Base-by-base conservation (phyloP, 1,139 yeast genomes). In the Lodderomyces orthopsilosis region DNA sequence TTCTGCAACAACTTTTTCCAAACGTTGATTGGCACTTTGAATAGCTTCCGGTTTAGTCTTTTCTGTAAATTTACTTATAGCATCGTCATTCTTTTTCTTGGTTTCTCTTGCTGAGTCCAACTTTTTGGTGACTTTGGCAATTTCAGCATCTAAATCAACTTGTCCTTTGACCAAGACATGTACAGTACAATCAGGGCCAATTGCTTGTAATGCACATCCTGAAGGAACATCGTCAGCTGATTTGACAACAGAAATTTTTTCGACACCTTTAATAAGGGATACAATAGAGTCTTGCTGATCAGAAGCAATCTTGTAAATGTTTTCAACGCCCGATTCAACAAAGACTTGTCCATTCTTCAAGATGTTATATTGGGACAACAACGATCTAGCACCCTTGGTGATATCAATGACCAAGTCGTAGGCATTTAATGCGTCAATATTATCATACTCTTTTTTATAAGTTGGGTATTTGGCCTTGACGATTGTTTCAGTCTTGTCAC, bases 151-250 rank as follows among this genome's bases (percentile, higher is more conserved):
- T 56, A 91, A 79, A 62, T 93, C 97, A 55, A 93, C 83, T 62
- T 87, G 94, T 44, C 98, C 98, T 75, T 89, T 89, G 47, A 93
- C 97, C 62, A 93, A 77, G 30, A 91, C 81, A 58, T 88, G 96
- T 32, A 91, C 98, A 49, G 84, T 85, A 60, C 89, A 83, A 41
- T 80, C 85, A 37, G 95, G 85, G 46, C 81, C 80, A 49, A 91
- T 86, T 42, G 95, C 79, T 54, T 82, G 83, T 53, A 89, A 78
- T 37, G 94, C 96, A 65, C 96, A 88, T 37, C 98, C 98, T 46
- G 82, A 79, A 52, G 97, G 97, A 50, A 85, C 79, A 13, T 78
- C 77, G 33, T 66, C 61, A 23, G 68, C 65, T 33, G 67, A 58
- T 33, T 77, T 68, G 42, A 86, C 85, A 57, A 85, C 85, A 40